phyloP scores from a whole-genome alignment of 805 yeast genomes.

The Ogataea henricii region DNA sequence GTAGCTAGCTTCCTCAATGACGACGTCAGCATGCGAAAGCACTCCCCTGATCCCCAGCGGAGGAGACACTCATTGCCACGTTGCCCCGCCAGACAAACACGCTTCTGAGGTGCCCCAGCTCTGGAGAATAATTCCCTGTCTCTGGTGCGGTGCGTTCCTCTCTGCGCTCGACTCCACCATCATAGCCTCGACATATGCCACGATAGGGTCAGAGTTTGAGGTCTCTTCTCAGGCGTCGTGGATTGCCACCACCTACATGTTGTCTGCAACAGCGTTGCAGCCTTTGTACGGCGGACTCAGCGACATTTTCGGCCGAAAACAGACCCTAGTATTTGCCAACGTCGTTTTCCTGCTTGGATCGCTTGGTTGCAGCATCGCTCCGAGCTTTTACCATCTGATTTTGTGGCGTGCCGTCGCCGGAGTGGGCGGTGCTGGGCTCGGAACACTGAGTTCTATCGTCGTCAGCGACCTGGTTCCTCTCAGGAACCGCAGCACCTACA shows the following conservation, averaged over 20 bases:
- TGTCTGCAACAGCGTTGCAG: background rate
- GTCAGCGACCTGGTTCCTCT: background rate
- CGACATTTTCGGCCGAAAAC: background rate
- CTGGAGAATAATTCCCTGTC: background rate
- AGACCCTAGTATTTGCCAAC: background rate
- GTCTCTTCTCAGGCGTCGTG: background rate
- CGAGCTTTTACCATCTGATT: background rate
- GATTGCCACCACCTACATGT: background rate
- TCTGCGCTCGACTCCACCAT: background rate
- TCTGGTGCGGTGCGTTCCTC: background rate
- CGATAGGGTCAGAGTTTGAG: background rate
- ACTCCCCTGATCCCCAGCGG: background rate
- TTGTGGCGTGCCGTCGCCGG: background rate
- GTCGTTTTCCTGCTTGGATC: background rate
- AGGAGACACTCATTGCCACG: too few species aligned
- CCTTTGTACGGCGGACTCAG: background rate
- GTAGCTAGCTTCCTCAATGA: background rate
- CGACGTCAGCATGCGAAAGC: background rate
- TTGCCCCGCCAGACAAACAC: too few species aligned
- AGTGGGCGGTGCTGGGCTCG: background rate
- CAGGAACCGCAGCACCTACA: background rate
- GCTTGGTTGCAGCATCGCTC: background rate
- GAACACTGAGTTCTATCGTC: background rate
- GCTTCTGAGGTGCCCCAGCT: background rate
- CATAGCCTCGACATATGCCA: background rate